Evolutionary conservation across 495 filamentous ascomycete species (phyloP).

Genomic region (Talaromyces adpressus): DNA sequence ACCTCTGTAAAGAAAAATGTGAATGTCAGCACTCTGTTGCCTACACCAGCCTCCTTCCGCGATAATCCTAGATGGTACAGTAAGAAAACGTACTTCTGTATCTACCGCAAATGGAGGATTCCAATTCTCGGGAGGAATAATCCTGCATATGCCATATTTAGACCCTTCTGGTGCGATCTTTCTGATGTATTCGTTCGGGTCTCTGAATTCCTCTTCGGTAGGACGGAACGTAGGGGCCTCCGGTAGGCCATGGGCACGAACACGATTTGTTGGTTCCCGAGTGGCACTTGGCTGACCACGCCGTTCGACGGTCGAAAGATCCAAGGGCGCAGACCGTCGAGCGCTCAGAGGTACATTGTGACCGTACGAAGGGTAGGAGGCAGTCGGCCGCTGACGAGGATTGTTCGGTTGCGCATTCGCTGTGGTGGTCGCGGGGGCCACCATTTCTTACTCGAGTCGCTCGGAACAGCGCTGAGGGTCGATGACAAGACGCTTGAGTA

Average conservation of each 20-base stretch:
- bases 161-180: slow-evolving; percentile 79
- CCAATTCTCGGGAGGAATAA: slow-evolving; percentile 91
- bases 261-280: slow-evolving; percentile 67
- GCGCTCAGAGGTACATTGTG: slow-evolving; percentile 61
- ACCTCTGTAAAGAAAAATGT: slow-evolving; percentile 51
- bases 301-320: slow-evolving; percentile 86
- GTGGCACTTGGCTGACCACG: slow-evolving; percentile 69
- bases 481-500: slow-evolving; percentile 10
- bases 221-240: slow-evolving; percentile 91
- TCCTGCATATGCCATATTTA: slow-evolving; percentile 87
- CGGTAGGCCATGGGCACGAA: slow-evolving; percentile 72
- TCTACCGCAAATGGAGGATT: slow-evolving; percentile 93
- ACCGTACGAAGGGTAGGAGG: slow-evolving; percentile 40
- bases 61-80: neutral
- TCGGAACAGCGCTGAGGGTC: slow-evolving; percentile 12
- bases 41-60: slow-evolving; percentile 4
- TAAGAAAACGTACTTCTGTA: slow-evolving; percentile 63
- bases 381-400: slow-evolving; percentile 32
- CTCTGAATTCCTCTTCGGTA: slow-evolving; percentile 88
- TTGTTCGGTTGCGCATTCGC: slow-evolving; percentile 28
- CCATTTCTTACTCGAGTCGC: slow-evolving; percentile 28
- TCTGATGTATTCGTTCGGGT: slow-evolving; percentile 85
- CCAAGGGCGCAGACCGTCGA: slow-evolving; percentile 64
- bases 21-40: neutral
- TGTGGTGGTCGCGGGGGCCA: slow-evolving; percentile 44